phyloP scores from a whole-genome alignment of 345 rosid genomes.

The Mangifera indica region DNA sequence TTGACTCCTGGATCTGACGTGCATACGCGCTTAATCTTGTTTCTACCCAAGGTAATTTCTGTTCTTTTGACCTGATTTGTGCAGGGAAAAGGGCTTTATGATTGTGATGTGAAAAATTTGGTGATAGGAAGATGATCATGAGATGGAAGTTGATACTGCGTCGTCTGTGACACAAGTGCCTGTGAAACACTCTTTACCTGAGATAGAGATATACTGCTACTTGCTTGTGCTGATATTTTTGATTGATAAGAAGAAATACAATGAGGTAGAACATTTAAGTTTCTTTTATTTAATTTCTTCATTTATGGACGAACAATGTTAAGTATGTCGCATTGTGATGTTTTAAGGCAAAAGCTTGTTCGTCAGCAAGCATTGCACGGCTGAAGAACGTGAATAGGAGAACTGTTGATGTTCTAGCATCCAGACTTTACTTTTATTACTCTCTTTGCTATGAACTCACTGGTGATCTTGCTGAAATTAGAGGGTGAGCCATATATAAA shows the following conservation, averaged over 20 bases:
- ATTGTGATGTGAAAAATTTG: neutral
- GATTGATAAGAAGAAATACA: conserved; percentile 56
- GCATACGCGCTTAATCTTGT: conserved; percentile 33
- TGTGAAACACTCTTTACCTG: conserved; percentile 38
- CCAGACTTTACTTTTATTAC: conserved; percentile 54
- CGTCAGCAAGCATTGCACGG: conserved; percentile 47
- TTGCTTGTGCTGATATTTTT: conserved; percentile 49
- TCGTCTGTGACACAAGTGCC: conserved; percentile 37
- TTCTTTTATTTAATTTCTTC: neutral
- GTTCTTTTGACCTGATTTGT: neutral
- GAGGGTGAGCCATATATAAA: conserved; percentile 36
- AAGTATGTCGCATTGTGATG: conserved; percentile 1
- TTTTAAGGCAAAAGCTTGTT: conserved; percentile 54
- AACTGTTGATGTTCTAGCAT: conserved; percentile 55
- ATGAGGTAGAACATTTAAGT: conserved; percentile 32
- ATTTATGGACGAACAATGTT: neutral
- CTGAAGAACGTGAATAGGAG: conserved; percentile 50
- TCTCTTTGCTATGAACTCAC: conserved; percentile 62
- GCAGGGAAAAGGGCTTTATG: neutral
- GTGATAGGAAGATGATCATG: conserved; percentile 49
- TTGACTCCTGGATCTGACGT: conserved; percentile 54
- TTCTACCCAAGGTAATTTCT: conserved; percentile 45
- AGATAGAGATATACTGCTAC: conserved; percentile 52
- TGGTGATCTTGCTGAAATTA: conserved; percentile 55
- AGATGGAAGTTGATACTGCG: conserved; percentile 61